phyloP scores from a whole-genome alignment of 2,329 filamentous ascomycete genomes.

The Alternaria dauci region DNA sequence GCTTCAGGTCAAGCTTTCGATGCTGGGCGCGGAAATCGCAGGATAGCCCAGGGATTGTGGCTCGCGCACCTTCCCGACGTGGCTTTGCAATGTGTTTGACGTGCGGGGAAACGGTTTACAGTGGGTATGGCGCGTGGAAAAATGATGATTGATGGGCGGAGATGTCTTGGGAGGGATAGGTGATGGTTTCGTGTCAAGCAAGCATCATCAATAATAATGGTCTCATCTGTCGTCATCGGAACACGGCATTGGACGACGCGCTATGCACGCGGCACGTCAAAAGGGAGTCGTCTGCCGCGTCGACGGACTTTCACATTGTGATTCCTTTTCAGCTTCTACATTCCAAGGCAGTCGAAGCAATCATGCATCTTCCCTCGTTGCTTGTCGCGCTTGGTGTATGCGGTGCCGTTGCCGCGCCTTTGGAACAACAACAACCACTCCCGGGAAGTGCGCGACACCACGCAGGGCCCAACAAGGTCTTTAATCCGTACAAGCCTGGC shows the following conservation, averaged over 20 bases:
- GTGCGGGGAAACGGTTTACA: slow-evolving; percentile 11
- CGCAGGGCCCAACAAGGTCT: slow-evolving; percentile 34
- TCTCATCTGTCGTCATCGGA: slow-evolving; percentile 51
- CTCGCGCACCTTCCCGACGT: slow-evolving; percentile 18
- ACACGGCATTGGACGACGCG: slow-evolving; percentile 27
- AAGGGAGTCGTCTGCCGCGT: slow-evolving; percentile 19
- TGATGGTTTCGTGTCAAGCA: slow-evolving; percentile 14
- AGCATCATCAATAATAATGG: slow-evolving; percentile 8
- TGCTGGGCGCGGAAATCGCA: slow-evolving; percentile 35
- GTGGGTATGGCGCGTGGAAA: slow-evolving; percentile 19
- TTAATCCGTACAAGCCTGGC: slow-evolving; percentile 66
- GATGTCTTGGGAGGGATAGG: slow-evolving; percentile 12
- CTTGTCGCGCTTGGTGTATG: slow-evolving; percentile 43
- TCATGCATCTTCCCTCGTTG: slow-evolving; percentile 43
- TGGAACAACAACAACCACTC: slow-evolving; percentile 52
- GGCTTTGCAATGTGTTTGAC: slow-evolving; percentile 7
- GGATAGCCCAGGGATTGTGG: slow-evolving; percentile 29
- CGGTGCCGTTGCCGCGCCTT: slow-evolving; percentile 37
- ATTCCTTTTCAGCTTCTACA: slow-evolving; percentile 11
- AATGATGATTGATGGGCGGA: slow-evolving; percentile 24
- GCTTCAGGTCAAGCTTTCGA: slow-evolving; percentile 36
- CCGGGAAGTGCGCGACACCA: slow-evolving; percentile 35
- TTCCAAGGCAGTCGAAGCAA: slow-evolving; percentile 28
- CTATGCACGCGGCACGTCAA: slow-evolving; percentile 18
- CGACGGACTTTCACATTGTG: background rate